These are phyloP conservation scores for Aegilops sharonensis DNA, from an alignment of 176 grass and related monocot species.

Conservation along the genomic window DNA sequence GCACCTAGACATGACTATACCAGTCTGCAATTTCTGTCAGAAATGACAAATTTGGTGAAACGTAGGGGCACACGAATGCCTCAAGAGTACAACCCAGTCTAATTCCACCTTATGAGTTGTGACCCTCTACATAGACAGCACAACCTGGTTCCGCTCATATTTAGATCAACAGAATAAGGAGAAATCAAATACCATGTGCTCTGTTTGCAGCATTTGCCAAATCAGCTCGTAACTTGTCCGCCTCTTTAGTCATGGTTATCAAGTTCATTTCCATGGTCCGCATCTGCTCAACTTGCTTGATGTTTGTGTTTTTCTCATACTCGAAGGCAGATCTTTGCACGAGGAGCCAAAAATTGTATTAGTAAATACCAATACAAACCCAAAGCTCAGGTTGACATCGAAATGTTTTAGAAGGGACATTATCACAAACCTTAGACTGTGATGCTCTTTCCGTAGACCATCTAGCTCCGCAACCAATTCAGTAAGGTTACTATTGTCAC, in stretches of 20 bases:
- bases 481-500: constrained; percentile 55
- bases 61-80: neutral
- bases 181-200: constrained; percentile 44
- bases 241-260: constrained; percentile 75
- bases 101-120: neutral
- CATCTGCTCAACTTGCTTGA: constrained; percentile 82
- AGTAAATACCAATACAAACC: constrained; percentile 1
- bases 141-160: neutral
- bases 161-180: neutral
- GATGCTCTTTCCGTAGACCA: constrained; percentile 78
- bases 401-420: constrained; percentile 18
- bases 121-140: neutral
- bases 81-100: neutral
- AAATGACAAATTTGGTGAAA: constrained; percentile 4
- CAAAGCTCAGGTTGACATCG: constrained; percentile 22
- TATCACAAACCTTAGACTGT: constrained; percentile 63
- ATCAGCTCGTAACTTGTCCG: constrained; percentile 70
- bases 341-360: constrained; percentile 10
- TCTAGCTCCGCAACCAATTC: constrained; percentile 67
- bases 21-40: neutral
- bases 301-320: constrained; percentile 80
- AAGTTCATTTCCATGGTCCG: constrained; percentile 84
- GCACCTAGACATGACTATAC: neutral
- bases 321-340: constrained; percentile 70
- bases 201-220: constrained; percentile 59